Base-by-base conservation (phyloP, 2,329 filamentous ascomycete genomes). In the Fusarium sp. region DNA sequence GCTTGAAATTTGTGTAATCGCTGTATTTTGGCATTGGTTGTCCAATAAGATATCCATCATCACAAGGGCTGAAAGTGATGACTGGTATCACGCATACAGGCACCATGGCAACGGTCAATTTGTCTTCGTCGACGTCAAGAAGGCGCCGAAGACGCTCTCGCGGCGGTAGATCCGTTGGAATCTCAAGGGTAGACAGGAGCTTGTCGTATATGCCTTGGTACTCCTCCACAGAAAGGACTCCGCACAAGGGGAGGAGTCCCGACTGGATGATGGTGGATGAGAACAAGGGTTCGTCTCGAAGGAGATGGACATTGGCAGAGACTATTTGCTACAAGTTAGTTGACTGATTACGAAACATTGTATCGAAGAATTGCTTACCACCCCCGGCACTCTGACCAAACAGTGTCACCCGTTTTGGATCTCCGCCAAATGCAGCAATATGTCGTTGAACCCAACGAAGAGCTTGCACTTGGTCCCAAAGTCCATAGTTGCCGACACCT, bases 391-490 rank as follows among this genome's bases (percentile, higher is more conserved):
- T 50, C 16, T 50, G 44, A 2, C 44, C 44, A 5, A 50, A 50
- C 4, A 50, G n/a, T 3, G 44, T 50, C 9, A 50, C 44, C 18
- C 55, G 53, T 13, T 20, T 44, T 6, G 62, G 51, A 14, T 65
- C 62, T 4, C 62, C 62, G 10, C 58, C 58, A 46, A 65, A 65
- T 7, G 62, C 51, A 4, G 23, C 3, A 31, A 65, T 62, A 20
- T 65, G 54, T 13, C 40, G 49, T 23, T 62, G 58, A 25, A 63
- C 27, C 64, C 56, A 63, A 27, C 60, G 56, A 29, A 63, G 36
- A n/a, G 55, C 60, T 25, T 55, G 60, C 40, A 64, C 59, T 49
- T 67, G 61, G 33, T 67, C 67, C 58, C 51, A 61, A 20, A 68
- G 49, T 4, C 65, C 65, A 27, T 57, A 59, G 44, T 64, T 67